A percentile compares a stretch with the other conserved stretches of the same genome.
phyloP scores from a whole-genome alignment of 169 alveolate genomes.

The Cryptosporidium baileyi region DNA sequence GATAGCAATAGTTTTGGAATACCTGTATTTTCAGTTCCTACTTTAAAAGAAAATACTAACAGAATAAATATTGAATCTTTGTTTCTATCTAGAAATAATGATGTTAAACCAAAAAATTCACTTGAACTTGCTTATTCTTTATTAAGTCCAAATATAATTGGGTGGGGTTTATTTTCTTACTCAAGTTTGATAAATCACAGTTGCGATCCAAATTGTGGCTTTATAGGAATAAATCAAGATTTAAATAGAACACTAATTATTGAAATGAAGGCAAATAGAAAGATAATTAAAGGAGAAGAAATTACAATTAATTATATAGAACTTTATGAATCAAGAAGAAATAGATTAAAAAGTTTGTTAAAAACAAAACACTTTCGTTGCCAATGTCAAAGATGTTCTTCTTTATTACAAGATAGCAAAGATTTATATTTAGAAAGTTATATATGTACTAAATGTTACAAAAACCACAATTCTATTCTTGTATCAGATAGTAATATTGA shows the following conservation, averaged over 20 bases:
- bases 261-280: constrained; percentile 7
- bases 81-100: background rate
- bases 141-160: constrained; percentile 36
- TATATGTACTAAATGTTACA: constrained; percentile 27
- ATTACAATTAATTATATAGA: constrained; percentile 33
- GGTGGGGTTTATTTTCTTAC: constrained; percentile 55
- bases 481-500: background rate
- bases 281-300: constrained; percentile 29
- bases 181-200: constrained; percentile 59
- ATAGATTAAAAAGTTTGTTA: background rate
- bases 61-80: background rate
- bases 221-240: constrained; percentile 8
- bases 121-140: constrained; percentile 6
- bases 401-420: background rate
- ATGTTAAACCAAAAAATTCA: background rate
- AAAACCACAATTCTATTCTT: background rate
- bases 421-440: constrained; percentile 30
- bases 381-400: constrained; percentile 8
- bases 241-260: background rate
- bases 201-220: constrained; percentile 62
- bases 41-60: background rate
- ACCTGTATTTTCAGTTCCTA: constrained; percentile 5
- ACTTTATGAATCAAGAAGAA: constrained; percentile 44
- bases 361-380: constrained; percentile 35
- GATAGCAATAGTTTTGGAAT: constrained; percentile 64